Evolutionary conservation across 371 early-diverging fungal species (phyloP).

Genomic region (Mortierella sp.): DNA sequence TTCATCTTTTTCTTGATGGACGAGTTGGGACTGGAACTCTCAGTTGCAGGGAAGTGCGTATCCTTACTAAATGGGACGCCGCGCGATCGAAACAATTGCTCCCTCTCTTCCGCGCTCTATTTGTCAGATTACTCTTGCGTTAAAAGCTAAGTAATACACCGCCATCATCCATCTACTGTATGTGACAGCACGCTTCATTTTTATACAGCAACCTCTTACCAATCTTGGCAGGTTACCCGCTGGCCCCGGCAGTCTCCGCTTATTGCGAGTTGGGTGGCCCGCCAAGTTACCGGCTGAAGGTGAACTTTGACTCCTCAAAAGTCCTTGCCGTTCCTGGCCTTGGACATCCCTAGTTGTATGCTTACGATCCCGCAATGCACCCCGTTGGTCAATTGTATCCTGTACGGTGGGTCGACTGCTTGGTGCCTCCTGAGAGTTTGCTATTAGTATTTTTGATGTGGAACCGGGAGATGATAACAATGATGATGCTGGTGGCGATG

Average conservation of each 20-base stretch:
- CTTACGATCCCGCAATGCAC: not conserved
- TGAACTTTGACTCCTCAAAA: slow-evolving; percentile 31
- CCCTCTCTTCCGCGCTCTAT: slow-evolving; percentile 49
- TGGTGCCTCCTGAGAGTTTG: slow-evolving; percentile 9
- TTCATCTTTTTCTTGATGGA: slow-evolving; percentile 43
- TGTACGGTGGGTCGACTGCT: slow-evolving; percentile 14
- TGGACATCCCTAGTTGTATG: not conserved
- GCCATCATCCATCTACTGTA: not conserved
- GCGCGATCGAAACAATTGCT: slow-evolving; percentile 33
- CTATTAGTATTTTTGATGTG: not conserved
- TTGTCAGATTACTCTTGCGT: not conserved
- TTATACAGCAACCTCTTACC: slow-evolving; percentile 10
- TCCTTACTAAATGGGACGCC: slow-evolving; percentile 33
- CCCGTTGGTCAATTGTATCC: slow-evolving; percentile 21
- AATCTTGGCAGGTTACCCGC: slow-evolving; percentile 46
- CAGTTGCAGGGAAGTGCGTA: not conserved
- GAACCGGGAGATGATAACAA: not conserved
- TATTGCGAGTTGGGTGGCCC: not conserved
- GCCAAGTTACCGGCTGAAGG: slow-evolving; percentile 16
- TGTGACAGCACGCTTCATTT: not conserved
- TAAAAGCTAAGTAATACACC: not conserved
- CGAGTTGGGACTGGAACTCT: slow-evolving; percentile 19
- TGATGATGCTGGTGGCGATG: not conserved
- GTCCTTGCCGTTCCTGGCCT: slow-evolving; percentile 15
- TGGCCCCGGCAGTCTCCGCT: slow-evolving; percentile 42